These are phyloP conservation scores for Chrysanthemum makinoi DNA, from an alignment of 129 eudicot genomes.

Conservation along the genomic window DNA sequence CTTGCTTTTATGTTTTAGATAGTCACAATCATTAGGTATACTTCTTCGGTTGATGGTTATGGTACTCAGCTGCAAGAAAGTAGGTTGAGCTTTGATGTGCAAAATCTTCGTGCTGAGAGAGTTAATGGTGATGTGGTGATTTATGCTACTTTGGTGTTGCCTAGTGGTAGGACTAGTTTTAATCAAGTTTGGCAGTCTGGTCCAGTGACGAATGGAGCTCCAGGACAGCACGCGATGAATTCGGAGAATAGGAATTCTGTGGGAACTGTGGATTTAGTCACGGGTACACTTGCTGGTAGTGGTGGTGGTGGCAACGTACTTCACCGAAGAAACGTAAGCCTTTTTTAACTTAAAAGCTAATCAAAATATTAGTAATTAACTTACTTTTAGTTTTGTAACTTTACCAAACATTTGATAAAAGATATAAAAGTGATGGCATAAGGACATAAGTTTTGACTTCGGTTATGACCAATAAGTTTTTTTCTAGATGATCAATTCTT, in stretches of 20 bases:
- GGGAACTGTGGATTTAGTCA: constrained; percentile 57
- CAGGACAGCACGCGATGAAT: constrained; percentile 29
- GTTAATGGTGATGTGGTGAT: constrained; percentile 50
- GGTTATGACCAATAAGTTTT: neutral
- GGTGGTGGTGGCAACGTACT: constrained; percentile 40
- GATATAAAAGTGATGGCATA: no score
- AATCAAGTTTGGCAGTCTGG: constrained; percentile 90
- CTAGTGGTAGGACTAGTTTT: constrained; percentile 46
- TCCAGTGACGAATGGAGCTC: constrained; percentile 38
- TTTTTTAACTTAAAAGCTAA: neutral
- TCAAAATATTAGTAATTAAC: no score
- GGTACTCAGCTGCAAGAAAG: constrained; percentile 26
- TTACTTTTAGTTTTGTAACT: no score
- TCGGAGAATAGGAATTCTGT: constrained; percentile 40
- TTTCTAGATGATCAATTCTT: neutral
- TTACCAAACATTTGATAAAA: no score
- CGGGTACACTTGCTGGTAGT: constrained; percentile 39
- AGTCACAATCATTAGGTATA: no score
- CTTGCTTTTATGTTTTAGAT: no score
- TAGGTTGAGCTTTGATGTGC: constrained; percentile 56
- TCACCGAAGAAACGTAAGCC: constrained; percentile 68
- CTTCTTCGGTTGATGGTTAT: constrained; percentile 37
- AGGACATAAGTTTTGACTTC: no score
- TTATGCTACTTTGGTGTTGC: constrained; percentile 59
- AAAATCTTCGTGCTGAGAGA: constrained; percentile 35